Evolutionary conservation across 352 stramenopile species (phyloP), one percentile per base, ranked within the genome.

Genomic region (Peronospora tabacina): DNA sequence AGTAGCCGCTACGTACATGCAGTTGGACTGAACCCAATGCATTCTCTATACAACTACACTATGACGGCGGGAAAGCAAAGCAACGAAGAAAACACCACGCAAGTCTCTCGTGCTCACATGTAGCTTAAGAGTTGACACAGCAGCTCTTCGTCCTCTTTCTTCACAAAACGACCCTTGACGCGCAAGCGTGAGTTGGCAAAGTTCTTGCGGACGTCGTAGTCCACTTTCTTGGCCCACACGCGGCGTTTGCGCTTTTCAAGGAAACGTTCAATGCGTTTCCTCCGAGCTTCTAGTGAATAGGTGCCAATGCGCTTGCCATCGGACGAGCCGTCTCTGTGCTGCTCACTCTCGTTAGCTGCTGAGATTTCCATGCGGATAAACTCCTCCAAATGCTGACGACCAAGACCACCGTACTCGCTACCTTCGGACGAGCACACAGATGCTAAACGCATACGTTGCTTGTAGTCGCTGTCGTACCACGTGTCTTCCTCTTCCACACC

Each of bases 171-270:
- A 38, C 96, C 92, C 65, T 98, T 98, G 9, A 99, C 95, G 41
- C 96, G 81, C 60, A 98, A 69, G 41, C 96, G 75, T 70, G 90
- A 97, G 75, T 99, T 96, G 37, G 96, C 96, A 81, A 99, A 98
- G 63, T 98, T 98, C 74, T 99, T 98, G 41, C 96, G 77, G 17
- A 98, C 94, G 60, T 98, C 94, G 63, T 99, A 99, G 70, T 98
- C 96, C 7, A 99, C 94, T 41, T 97, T 98, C 63, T 98, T 98
- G 39, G 85, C 92, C 95, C 93, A 99, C 37, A 97, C 84, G 40
- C 92, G 87, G 38, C 76, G 82, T 48, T 95, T 86, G 51, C 91
- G 78, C 70, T 97, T 98, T 55, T 95, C 86, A 20, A 95, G 64
- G 53, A 97, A 98, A 17, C 75, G 70, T 43, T 90, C 75, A 20